Evolutionary conservation across 257 asterid species (phyloP), one percentile per base, ranked within the genome.

Genomic region (Forsythia viridissima): DNA sequence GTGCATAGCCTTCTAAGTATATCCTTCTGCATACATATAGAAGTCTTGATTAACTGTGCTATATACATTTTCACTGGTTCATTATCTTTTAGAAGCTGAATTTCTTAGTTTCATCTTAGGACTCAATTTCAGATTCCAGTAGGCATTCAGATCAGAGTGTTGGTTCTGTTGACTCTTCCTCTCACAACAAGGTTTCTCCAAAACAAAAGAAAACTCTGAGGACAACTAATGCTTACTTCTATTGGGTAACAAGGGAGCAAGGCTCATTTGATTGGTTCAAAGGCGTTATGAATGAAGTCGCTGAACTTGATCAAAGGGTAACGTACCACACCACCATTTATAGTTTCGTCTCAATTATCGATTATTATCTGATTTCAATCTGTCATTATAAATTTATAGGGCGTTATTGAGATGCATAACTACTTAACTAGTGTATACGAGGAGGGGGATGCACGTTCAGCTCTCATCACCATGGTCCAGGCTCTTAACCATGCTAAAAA

Each of bases 401-500:
- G 98, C 48, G 94, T 94, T 15, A 91, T 91, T 41, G 98, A 94
- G 91, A 93, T 94, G 99, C 99, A 94, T 86, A 94, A 94, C 75
- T 94, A 94, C 81, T 86, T 91, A 71, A 94, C 98, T 2, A 93
- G 99, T 73, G 99, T 93, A 48, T 93, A 93, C 37, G 99, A 94
- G 84, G 98, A 94, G 87, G 98, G 99, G 5, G 98, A 94, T 86
- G 99, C 97, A 42, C 98, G 97, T 77, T 94, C 99, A 37, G 97
- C 98, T 51, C 97, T 94, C 82, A 93, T 94, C 86, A 94, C 99
- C 44, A 93, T 94, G 98, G 98, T 94, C 68, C 99, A 93, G 70
- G 97, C 98, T 30, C 97, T 94, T 71, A 93, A 94, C 87, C 98
- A 94, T 89, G 98, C 99, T 6, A 94, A 94, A 80, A 93, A 94